Base-by-base conservation (phyloP, 768 basidiomycete species). In the Trametes meyenii region DNA sequence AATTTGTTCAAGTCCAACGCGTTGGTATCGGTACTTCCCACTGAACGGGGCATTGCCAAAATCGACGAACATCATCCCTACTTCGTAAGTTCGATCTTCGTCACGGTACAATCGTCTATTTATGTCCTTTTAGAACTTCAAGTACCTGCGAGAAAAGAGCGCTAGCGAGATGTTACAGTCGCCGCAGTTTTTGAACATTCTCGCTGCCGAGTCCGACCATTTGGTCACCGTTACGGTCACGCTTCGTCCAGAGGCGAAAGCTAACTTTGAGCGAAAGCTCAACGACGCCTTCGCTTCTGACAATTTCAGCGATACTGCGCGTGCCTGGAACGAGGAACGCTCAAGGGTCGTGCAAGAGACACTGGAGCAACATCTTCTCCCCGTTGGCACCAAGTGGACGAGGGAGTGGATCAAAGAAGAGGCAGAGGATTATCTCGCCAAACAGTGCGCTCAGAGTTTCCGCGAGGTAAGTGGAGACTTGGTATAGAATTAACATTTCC, bases 271-370 rank as follows among this genome's bases (percentile, higher is more conserved):
- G 70, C 85, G 87, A 36, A 79, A 83, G 50, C 78, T 99, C n/a
- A 82, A 82, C 48, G 85, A 90, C 55, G 92, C 93, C 2, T 93
- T 95, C 74, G 80, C 85, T 36, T 95, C 94, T 2, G 89, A 94
- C 72, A 85, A 85, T 66, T 89, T 90, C 74, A 89, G 88, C 50
- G 92, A 94, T 57, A 84, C 90, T 16, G 90, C 94, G 2, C 86
- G 86, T 62, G 87, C 89, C 12, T 99, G 97, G 97, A 98, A 98
- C 70, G 87, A 83, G 56, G 85, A 96, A 66, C 85, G 97, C 44
- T 79, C 83, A 44, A 83, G 85, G 24, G 85, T 97, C 46, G 83
- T 97, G 46, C 84, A 88, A 58, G 89, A 92, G 60, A 87, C 88
- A 13, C 72, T 97, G 21, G 84, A 92, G 29, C 85, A 90, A 54